Percentiles rank a stretch among this genome's conserved stretches.
Evolutionary conservation across 192 early-diverging fungal species (phyloP).

Genomic region (Backusella morwellensis): DNA sequence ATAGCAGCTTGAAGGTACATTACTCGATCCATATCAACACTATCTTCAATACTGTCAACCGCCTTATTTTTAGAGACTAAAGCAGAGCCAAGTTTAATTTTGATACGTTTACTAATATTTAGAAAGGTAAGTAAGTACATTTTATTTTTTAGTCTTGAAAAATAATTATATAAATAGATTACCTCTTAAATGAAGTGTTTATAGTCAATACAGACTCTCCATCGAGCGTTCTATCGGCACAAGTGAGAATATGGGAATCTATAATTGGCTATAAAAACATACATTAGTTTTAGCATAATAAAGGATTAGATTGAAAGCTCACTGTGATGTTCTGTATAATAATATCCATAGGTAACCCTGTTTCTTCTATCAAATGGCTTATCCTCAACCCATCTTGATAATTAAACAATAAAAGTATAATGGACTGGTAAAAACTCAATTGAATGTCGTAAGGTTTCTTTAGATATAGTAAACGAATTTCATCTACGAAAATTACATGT

Average conservation of each 20-base stretch:
- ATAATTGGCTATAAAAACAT: neutral
- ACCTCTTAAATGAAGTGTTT: neutral
- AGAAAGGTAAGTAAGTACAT: neutral
- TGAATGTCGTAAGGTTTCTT: neutral
- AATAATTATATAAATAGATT: neutral
- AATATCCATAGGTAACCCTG: neutral
- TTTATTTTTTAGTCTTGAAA: neutral
- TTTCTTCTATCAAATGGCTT: neutral
- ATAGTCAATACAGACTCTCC: neutral
- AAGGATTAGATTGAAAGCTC: neutral
- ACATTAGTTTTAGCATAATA: neutral
- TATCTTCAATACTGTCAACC: neutral
- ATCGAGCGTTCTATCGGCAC: neutral
- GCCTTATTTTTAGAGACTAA: neutral
- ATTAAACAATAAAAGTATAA: neutral
- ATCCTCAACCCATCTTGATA: neutral
- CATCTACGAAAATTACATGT: neutral
- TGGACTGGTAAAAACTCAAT: neutral
- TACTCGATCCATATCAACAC: neutral
- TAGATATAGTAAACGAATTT: neutral
- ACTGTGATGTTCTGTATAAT: neutral
- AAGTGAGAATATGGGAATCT: neutral
- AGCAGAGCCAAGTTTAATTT: neutral
- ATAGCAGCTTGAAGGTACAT: neutral
- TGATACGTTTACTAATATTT: neutral